Evolutionary conservation across 1,284 basidiomycete genomes (phyloP).

Genomic region (Phenoliferia sp.): DNA sequence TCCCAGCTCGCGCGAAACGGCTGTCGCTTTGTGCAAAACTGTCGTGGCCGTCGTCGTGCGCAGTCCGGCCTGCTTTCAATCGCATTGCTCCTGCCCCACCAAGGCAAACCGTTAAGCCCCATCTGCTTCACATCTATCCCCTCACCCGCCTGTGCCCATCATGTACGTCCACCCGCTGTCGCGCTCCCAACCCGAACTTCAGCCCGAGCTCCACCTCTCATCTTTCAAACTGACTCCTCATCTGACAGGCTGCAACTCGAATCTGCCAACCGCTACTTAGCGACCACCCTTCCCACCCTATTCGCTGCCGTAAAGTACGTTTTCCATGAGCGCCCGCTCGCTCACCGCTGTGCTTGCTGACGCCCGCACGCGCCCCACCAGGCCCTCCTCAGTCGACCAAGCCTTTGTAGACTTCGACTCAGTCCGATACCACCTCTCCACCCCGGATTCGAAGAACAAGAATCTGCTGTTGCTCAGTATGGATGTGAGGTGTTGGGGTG

Average conservation of each 20-base stretch:
- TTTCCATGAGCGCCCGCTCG: neutral
- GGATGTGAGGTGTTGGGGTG: constrained; percentile 95
- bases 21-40: too few relatives aligned
- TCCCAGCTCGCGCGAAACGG: too few relatives aligned
- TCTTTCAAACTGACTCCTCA: too few relatives aligned
- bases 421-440: constrained; percentile 88
- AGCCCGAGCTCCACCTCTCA: too few relatives aligned
- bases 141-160: too few relatives aligned
- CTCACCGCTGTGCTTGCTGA: neutral
- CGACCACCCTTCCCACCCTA: neutral
- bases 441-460: constrained; percentile 71
- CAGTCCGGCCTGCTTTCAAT: too few relatives aligned
- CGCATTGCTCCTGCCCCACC: too few relatives aligned
- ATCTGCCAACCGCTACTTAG: neutral
- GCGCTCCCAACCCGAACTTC: too few relatives aligned
- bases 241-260: neutral
- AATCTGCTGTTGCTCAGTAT: constrained; percentile 76
- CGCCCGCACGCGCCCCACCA: constrained; percentile 41
- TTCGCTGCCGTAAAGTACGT: neutral
- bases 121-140: too few relatives aligned
- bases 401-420: constrained; percentile 97
- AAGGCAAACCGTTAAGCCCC: too few relatives aligned
- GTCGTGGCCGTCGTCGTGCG: too few relatives aligned
- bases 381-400: constrained; percentile 84
- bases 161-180: too few relatives aligned